Base-by-base conservation (phyloP, 225 moss, liverwort and hornwort species). In the Lunularia cruciata region DNA sequence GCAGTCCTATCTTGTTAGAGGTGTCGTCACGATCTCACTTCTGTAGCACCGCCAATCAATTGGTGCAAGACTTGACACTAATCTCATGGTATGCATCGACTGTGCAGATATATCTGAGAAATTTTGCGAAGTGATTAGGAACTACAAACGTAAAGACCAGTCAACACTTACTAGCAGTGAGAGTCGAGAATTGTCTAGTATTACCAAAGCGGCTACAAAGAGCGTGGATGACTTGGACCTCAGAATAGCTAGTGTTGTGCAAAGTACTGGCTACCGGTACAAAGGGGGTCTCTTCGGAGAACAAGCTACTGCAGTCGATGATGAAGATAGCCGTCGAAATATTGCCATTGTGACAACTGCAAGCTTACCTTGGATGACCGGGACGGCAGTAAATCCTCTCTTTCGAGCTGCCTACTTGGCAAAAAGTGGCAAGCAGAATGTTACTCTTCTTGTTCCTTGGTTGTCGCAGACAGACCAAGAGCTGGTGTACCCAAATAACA, bases 341-440 rank as follows among this genome's bases (percentile, higher is more conserved):
- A 75, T 98, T 65, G 96, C 96, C 19, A 93, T 98, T 68, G 90
- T 98, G 35, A 98, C 96, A 7, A 98, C 96, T 11, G 96, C 96
- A 26, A 98, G 96, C 80, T 77, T 98, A 70, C 96, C 96, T 28
- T 98, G 96, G 96, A 98, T 98, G 96, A 98, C 96, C 35, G 96
- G 96, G 32, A 98, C 96, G 14, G 96, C 96, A 31, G 91, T 98
- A 3, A 98, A 98, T 45, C 96, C 96, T 35, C 90, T 98, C 36
- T 98, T 98, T 58, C 90, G 96, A 68, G 96, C 96, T 33, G 96
- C 96, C 8, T 98, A 83, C 48, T 83, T 98, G 75, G 96, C 96
- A 6, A 98, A 89, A 73, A 75, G 74, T 65, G 96, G 96, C 63
- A 89, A 84, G 68, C 92, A 93, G 45, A 93, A 89, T 54, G 96